Percentiles rank a stretch among this genome's conserved stretches.
Evolutionary conservation across 2,329 filamentous ascomycete genomes (phyloP).

Genomic region (Neurospora crassa): DNA sequence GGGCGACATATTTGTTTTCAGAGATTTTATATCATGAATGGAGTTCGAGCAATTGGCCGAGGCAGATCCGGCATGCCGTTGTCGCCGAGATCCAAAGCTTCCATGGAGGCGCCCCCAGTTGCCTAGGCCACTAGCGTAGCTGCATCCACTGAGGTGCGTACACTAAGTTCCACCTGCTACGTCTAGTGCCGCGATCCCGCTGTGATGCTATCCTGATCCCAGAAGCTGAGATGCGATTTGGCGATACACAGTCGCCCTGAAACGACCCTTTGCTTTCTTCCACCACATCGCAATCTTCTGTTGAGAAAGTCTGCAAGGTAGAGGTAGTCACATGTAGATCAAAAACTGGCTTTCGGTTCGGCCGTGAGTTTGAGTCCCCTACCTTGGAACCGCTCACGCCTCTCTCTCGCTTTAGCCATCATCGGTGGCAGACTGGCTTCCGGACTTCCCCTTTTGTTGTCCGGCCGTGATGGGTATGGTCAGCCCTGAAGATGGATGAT

Average conservation of each 20-base stretch:
- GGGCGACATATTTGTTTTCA: background rate
- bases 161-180: background rate
- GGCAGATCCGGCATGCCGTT: background rate
- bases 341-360: background rate
- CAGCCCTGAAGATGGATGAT: background rate
- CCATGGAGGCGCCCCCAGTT: background rate
- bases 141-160: background rate
- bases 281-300: background rate
- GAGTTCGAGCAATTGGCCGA: background rate
- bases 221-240: background rate
- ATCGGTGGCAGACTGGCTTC: background rate
- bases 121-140: background rate
- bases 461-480: background rate
- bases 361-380: background rate
- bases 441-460: conserved; percentile 11
- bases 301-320: background rate
- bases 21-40: background rate
- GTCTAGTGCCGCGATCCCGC: background rate
- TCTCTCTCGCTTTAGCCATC: background rate
- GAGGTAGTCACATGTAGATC: background rate
- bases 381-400: background rate
- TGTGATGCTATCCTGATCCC: background rate
- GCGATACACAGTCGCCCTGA: background rate
- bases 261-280: background rate
- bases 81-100: background rate